These are phyloP conservation scores for Erysimum cheiranthoides DNA, from an alignment of 345 rosid genomes.

Conservation along the genomic window DNA sequence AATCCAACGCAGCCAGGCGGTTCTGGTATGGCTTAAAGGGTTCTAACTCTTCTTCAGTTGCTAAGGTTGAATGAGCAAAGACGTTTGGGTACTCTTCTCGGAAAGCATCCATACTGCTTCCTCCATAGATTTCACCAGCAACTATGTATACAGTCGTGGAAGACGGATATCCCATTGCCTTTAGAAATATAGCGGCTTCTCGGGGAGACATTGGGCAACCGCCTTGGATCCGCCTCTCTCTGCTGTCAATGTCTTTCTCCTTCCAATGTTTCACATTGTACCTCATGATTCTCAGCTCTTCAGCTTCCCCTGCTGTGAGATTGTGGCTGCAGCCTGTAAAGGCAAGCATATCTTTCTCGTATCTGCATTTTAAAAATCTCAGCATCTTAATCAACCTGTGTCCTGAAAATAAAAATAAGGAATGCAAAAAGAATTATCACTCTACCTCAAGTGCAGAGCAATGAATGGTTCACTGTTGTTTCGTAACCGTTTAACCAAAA, in stretches of 20 bases:
- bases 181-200: constrained; percentile 92
- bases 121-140: constrained; percentile 87
- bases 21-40: constrained; percentile 81
- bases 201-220: constrained; percentile 99
- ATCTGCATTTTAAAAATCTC: constrained; percentile 54
- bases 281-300: constrained; percentile 83
- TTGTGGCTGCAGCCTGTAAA: constrained; percentile 98
- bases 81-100: constrained; percentile 84
- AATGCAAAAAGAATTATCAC: neutral
- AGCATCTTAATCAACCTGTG: neutral
- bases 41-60: constrained; percentile 82
- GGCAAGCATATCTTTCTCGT: constrained; percentile 99
- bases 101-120: constrained; percentile 79
- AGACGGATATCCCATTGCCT: constrained; percentile 95
- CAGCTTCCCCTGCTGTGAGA: constrained; percentile 72
- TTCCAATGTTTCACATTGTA: constrained; percentile 88
- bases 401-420: neutral
- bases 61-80: constrained; percentile 71
- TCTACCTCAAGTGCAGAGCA: constrained; percentile 85
- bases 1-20: constrained; percentile 92
- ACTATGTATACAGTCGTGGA: constrained; percentile 87
- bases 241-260: constrained; percentile 92
- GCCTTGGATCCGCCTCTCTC: constrained; percentile 69
- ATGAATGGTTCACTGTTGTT: constrained; percentile 71
- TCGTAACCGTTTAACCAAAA: constrained; percentile 71